Conservation (phyloP, 1,284 basidiomycete genomes). For the Cystobasidium slooffiae region DNA sequence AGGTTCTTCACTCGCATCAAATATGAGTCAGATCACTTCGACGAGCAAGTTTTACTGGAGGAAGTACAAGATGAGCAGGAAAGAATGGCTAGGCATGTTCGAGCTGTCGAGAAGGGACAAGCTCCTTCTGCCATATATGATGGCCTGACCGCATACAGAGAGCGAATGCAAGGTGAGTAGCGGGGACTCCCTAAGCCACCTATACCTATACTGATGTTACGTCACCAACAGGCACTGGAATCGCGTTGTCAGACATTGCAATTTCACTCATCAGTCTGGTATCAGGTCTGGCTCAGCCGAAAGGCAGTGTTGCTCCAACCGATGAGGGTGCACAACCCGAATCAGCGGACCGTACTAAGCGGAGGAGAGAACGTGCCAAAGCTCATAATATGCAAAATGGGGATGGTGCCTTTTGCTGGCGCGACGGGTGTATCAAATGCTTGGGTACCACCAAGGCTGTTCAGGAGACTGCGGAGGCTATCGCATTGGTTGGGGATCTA, state of each 20-base stretch:
- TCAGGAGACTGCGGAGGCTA: constrained; percentile 73
- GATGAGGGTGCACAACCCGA: neutral
- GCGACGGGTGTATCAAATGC: constrained; percentile 73
- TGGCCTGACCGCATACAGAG: constrained; percentile 67
- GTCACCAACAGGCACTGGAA: constrained; percentile 67
- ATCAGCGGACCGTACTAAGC: constrained; percentile 12
- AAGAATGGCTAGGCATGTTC: constrained; percentile 30
- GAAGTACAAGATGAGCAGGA: constrained; percentile 39
- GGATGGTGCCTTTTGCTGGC: constrained; percentile 83
- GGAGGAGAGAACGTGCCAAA: constrained; percentile 48
- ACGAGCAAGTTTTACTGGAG: constrained; percentile 60
- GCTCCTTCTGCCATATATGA: constrained; percentile 60
- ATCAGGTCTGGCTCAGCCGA: constrained; percentile 67
- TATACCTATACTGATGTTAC: neutral
- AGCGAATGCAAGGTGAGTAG: constrained; percentile 68
- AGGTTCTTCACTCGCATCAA: constrained; percentile 76
- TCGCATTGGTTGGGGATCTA: constrained; percentile 74
- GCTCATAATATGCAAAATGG: constrained; percentile 63
- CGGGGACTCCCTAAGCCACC: constrained; percentile 1
- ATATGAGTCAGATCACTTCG: constrained; percentile 81
- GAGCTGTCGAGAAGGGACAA: constrained; percentile 42
- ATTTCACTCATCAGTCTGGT: constrained; percentile 72
- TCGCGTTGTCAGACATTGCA: constrained; percentile 70
- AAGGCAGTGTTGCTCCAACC: constrained; percentile 57
- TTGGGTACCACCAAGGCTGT: constrained; percentile 74